These are phyloP conservation scores for Wilcoxina mikolae DNA, from an alignment of 495 filamentous ascomycete genomes.

Conservation along the genomic window DNA sequence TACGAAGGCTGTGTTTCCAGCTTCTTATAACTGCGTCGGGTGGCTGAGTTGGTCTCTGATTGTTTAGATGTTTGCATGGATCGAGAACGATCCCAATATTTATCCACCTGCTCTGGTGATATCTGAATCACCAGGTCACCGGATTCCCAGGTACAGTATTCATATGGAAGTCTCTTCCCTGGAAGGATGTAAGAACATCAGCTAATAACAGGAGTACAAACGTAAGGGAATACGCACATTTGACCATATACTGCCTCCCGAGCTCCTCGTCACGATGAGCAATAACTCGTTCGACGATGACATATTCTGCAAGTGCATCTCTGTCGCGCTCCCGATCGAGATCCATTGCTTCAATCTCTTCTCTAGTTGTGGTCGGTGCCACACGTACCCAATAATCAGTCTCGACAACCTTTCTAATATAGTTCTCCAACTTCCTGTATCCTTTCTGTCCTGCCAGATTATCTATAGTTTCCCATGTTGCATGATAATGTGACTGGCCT, in stretches of 20 bases:
- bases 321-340: slow-evolving; percentile 75
- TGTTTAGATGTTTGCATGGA: slow-evolving; percentile 61
- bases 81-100: slow-evolving; percentile 66
- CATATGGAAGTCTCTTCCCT: slow-evolving; percentile 72
- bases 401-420: slow-evolving; percentile 64
- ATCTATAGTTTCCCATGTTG: slow-evolving; percentile 78
- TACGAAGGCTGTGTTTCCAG: slow-evolving; percentile 65
- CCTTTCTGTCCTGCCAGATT: slow-evolving; percentile 54
- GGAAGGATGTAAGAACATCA: slow-evolving; percentile 21
- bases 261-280: slow-evolving; percentile 59
- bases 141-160: slow-evolving; percentile 87
- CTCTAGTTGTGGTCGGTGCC: slow-evolving; percentile 30
- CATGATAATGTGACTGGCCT: slow-evolving; percentile 81
- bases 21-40: slow-evolving; percentile 57
- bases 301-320: slow-evolving; percentile 71
- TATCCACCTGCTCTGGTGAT: slow-evolving; percentile 76
- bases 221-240: slow-evolving; percentile 45
- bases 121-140: slow-evolving; percentile 56
- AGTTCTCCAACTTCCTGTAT: slow-evolving; percentile 80
- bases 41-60: slow-evolving; percentile 56
- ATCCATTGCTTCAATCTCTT: slow-evolving; percentile 81
- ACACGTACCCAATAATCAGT: slow-evolving; percentile 31
- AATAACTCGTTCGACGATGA: slow-evolving; percentile 84
- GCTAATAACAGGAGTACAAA: slow-evolving; percentile 11
- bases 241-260: slow-evolving; percentile 68